These are phyloP conservation scores for Grosmannia penicillata DNA, from an alignment of 2,329 filamentous ascomycete species.

Conservation along the genomic window DNA sequence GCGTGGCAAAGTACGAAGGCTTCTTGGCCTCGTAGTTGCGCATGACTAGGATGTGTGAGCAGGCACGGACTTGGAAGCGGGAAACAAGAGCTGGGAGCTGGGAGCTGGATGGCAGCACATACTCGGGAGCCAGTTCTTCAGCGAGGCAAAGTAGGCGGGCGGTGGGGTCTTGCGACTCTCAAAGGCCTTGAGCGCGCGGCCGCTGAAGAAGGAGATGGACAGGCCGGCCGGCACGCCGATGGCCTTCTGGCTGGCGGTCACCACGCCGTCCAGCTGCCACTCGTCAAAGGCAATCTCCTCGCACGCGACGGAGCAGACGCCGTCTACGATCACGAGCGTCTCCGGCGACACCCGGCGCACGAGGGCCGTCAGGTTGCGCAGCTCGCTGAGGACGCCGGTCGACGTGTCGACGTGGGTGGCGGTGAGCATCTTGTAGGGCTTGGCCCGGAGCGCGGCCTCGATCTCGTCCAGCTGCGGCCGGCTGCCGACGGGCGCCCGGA, in stretches of 20 bases:
- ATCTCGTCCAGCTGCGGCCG: constrained; percentile 77
- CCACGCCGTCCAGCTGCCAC: constrained; percentile 82
- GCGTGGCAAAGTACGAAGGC: constrained; percentile 94
- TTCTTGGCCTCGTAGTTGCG: constrained; percentile 98
- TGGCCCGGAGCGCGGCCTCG: constrained; percentile 75
- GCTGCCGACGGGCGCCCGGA: constrained; percentile 79
- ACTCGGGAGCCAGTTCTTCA: constrained; percentile 96
- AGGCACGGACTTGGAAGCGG: background rate
- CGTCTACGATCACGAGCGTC: constrained; percentile 84
- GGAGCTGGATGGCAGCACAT: constrained; percentile 21
- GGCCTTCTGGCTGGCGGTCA: constrained; percentile 93
- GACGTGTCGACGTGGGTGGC: constrained; percentile 97
- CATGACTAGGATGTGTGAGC: constrained; percentile 50
- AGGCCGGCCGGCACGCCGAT: constrained; percentile 91
- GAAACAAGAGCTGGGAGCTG: background rate
- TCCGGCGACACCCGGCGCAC: constrained; percentile 80
- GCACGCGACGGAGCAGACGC: constrained; percentile 90
- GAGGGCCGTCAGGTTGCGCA: constrained; percentile 68
- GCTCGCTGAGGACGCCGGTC: constrained; percentile 85
- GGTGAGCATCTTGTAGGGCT: constrained; percentile 86
- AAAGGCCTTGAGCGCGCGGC: constrained; percentile 68
- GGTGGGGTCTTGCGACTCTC: constrained; percentile 69
- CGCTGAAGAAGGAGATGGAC: constrained; percentile 88
- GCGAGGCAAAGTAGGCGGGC: constrained; percentile 82
- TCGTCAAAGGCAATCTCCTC: constrained; percentile 95